Evolutionary conservation across 768 basidiomycete species (phyloP).

Genomic region (Mycena olivaceomarginata): DNA sequence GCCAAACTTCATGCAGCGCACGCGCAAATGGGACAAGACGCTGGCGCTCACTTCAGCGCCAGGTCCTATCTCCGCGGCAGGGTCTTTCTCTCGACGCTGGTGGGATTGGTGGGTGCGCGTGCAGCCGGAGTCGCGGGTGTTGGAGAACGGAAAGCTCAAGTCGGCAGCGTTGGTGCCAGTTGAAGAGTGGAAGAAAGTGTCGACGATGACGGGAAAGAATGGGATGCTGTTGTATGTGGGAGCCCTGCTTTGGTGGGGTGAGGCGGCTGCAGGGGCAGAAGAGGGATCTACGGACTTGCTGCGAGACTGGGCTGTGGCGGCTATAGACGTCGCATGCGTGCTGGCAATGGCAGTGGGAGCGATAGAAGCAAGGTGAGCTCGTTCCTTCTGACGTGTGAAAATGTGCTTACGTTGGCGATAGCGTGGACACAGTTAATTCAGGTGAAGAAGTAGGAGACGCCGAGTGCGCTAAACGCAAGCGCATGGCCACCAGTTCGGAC

Average conservation of each 20-base stretch:
- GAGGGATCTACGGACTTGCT: not conserved
- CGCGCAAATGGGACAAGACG: not conserved
- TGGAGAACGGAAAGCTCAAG: not conserved
- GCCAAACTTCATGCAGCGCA: not conserved
- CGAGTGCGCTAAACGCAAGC: too few relatives aligned
- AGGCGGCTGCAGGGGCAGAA: not conserved
- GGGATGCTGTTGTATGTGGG: constrained; percentile 16
- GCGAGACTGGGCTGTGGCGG: not conserved
- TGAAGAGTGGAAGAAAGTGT: not conserved
- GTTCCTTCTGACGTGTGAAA: not conserved
- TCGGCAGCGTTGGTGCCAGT: not conserved
- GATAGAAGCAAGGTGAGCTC: not conserved
- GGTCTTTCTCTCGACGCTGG: not conserved
- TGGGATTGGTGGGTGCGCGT: not conserved
- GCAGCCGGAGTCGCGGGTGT: not conserved
- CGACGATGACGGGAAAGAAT: constrained; percentile 2
- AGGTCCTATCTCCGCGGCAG: not conserved
- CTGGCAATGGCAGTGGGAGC: not conserved
- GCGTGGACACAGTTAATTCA: too few relatives aligned
- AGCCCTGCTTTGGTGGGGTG: constrained; percentile 26
- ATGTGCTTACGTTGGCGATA: too few relatives aligned
- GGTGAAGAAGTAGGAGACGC: too few relatives aligned
- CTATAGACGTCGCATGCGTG: not conserved
- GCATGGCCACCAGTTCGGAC: too few relatives aligned
- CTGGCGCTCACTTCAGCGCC: not conserved